A percentile compares a stretch with the other conserved stretches of the same genome.
Conservation (phyloP, 148 eudicot species). For the Vaccinium darrowii region DNA sequence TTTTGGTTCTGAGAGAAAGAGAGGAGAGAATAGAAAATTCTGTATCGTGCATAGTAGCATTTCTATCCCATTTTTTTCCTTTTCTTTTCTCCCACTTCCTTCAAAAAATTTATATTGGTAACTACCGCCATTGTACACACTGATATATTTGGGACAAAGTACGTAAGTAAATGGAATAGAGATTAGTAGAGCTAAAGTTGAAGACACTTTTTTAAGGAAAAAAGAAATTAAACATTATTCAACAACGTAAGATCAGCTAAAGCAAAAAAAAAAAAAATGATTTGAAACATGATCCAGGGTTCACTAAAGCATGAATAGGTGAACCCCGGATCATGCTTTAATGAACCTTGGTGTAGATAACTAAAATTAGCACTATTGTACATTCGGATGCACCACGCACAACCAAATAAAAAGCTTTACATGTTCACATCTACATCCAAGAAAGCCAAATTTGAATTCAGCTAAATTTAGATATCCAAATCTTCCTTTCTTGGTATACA, state of each 20-base stretch:
- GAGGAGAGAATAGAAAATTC: too few species aligned
- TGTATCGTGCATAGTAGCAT: too few species aligned
- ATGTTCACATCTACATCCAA: not conserved
- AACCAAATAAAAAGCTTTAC: not conserved
- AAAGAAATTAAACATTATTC: not conserved
- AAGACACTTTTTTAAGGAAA: not conserved
- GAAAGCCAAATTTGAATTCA: not conserved
- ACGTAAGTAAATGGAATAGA: not conserved
- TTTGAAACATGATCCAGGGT: not conserved
- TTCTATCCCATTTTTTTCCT: too few species aligned
- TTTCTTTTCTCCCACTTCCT: too few species aligned
- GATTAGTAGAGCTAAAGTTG: not conserved
- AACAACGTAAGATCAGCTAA: not conserved
- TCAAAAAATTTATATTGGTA: too few species aligned
- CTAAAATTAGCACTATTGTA: not conserved
- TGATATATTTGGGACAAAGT: not conserved
- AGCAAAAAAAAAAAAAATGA: not conserved
- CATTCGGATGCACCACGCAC: not conserved
- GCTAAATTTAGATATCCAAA: not conserved
- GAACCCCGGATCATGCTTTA: not conserved
- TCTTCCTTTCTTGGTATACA: not conserved
- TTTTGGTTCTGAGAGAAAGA: too few species aligned
- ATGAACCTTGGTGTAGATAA: not conserved
- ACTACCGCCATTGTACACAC: not conserved
- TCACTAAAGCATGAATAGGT: not conserved